Evolutionary conservation across 2,329 filamentous ascomycete genomes (phyloP), one percentile per base, ranked within the genome.

Genomic region (Didymosphaeria variabile): DNA sequence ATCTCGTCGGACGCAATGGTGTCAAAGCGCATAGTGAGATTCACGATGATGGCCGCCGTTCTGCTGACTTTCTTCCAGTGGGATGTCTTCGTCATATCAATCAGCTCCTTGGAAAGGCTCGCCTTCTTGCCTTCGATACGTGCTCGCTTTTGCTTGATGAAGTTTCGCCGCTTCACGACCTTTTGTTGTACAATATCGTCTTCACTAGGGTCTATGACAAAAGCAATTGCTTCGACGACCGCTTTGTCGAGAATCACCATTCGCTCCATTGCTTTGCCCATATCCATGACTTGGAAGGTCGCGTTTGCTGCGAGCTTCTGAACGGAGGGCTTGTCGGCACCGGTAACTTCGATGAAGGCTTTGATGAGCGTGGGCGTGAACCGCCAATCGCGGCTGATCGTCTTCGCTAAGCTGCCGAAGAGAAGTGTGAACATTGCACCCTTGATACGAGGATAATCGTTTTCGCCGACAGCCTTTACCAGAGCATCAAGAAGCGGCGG

Each of bases 61-160:
- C 94, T 87, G 54, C 89, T 93, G 6, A 94, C 94, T 69, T 97
- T 94, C 82, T 97, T 98, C 95, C 95, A 99, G 74, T 99, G 96
- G 0, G 93, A 92, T 3, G 87, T 87, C 70, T 88, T 89, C 1
- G 93, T 91, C 61, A 90, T 82, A 61, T 91, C 87, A 4, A 94
- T 90, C 34, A 99, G 84, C 75, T 98, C 93, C 57, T 92, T 82
- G 0, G 94, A 92, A 29, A 99, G 81, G 3, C 87, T 86, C 0
- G 89, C 84, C 80, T 99, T 99, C 80, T 91, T 93, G 57, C 85
- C 84, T 77, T 99, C 95, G 5, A 98, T 93, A 61, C 87, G 86
- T 55, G 83, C 84, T 60, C 94, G 87, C 59, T 94, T 91, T 65
- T 89, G 87, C 59, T 90, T 81, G 67, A 99, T 92, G 67, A 89